Evolutionary conservation across 345 rosid species (phyloP).

Genomic region (Eucalyptus rudis): DNA sequence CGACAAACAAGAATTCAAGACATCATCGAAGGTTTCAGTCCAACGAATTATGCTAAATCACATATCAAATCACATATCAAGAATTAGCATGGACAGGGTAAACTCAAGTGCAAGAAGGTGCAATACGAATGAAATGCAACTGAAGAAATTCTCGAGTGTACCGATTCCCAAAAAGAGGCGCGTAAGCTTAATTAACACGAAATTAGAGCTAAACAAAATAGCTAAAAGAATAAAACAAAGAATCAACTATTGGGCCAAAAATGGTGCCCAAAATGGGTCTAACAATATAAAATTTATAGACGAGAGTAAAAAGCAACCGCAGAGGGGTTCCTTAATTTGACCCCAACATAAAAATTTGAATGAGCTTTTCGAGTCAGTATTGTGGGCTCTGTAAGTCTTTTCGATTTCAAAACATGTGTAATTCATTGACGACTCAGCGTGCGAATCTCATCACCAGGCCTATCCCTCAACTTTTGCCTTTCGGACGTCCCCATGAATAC

Average conservation of each 20-base stretch:
- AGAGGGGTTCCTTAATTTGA: background rate
- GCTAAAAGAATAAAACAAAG: background rate
- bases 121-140: background rate
- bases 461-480: background rate
- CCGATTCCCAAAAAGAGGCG: background rate
- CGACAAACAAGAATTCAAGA: background rate
- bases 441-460: background rate
- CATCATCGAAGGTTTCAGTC: background rate
- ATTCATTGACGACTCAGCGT: background rate
- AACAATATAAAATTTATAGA: background rate
- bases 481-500: background rate
- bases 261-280: background rate
- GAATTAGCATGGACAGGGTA: background rate
- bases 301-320: background rate
- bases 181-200: background rate
- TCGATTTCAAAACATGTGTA: background rate
- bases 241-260: background rate
- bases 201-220: background rate
- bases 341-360: background rate
- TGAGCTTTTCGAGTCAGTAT: background rate
- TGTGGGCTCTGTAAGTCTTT: background rate
- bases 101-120: background rate
- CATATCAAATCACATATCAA: background rate
- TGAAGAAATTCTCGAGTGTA: background rate
- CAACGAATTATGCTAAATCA: background rate